phyloP scores from a whole-genome alignment of 2,329 filamentous ascomycete species.

The Colletotrichum nymphaeae region DNA sequence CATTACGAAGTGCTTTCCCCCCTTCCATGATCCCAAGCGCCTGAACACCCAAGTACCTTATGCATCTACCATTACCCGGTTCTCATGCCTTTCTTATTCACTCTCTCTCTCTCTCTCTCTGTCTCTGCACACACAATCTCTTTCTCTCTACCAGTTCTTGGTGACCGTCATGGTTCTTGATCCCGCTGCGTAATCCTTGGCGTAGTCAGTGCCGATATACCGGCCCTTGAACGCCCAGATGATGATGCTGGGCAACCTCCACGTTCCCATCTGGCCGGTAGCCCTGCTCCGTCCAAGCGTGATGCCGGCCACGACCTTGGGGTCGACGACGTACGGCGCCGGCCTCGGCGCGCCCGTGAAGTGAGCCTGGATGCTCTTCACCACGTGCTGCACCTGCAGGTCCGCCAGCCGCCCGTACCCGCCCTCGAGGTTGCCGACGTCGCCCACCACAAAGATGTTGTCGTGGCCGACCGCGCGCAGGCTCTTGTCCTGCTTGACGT shows the following conservation, averaged over 20 bases:
- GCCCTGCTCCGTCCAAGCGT: conserved; percentile 53
- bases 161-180: conserved; percentile 24
- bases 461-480: conserved; percentile 49
- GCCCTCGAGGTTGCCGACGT: conserved; percentile 54
- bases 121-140: neutral
- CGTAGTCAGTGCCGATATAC: conserved; percentile 40
- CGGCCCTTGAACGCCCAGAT: conserved; percentile 48
- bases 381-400: conserved; percentile 47
- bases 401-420: conserved; percentile 46
- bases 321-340: conserved; percentile 38
- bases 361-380: conserved; percentile 48
- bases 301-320: conserved; percentile 47
- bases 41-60: neutral
- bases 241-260: conserved; percentile 46
- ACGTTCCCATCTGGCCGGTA: conserved; percentile 47
- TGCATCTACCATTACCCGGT: neutral
- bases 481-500: conserved; percentile 50
- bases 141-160: conserved; percentile 26
- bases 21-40: conserved; percentile 7
- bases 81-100: neutral
- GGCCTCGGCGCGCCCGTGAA: conserved; percentile 43
- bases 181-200: conserved; percentile 24
- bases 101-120: neutral
- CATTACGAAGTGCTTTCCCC: neutral
- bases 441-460: conserved; percentile 59